Conservation (phyloP, 2,329 filamentous ascomycete species). For the Pseudopithomyces maydicus region DNA sequence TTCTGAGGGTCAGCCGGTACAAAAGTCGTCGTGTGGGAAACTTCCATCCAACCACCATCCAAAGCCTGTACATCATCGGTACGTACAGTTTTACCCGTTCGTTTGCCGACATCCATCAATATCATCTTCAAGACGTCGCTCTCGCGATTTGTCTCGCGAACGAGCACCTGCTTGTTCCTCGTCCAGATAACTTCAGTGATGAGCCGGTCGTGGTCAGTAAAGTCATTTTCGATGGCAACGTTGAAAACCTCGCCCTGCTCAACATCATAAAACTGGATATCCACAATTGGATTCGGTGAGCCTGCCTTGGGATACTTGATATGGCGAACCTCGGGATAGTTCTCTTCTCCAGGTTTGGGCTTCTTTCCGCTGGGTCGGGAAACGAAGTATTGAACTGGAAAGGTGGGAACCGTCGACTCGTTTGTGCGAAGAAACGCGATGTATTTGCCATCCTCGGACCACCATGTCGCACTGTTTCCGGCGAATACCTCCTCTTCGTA, state of each 20-base stretch:
- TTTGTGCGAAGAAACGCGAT: slow-evolving; percentile 93
- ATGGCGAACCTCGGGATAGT: slow-evolving; percentile 84
- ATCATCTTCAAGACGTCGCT: slow-evolving; percentile 90
- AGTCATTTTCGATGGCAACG: slow-evolving; percentile 77
- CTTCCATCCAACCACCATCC: slow-evolving; percentile 98
- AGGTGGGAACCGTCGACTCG: slow-evolving; percentile 88
- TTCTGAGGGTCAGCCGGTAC: slow-evolving; percentile 82
- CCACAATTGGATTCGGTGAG: slow-evolving; percentile 87
- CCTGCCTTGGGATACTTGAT: slow-evolving; percentile 99
- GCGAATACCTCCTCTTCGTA: slow-evolving; percentile 87
- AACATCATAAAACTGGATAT: slow-evolving; percentile 87
- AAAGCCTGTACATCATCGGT: slow-evolving; percentile 78
- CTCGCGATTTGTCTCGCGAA: slow-evolving; percentile 92
- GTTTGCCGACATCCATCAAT: slow-evolving; percentile 75
- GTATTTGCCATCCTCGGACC: slow-evolving; percentile 87
- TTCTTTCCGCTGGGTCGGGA: slow-evolving; percentile 78
- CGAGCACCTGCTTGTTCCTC: slow-evolving; percentile 71
- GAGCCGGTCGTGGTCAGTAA: slow-evolving; percentile 79
- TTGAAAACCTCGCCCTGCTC: slow-evolving; percentile 76
- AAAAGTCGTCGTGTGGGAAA: slow-evolving; percentile 82
- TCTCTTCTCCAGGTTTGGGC: slow-evolving; percentile 74
- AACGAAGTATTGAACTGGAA: slow-evolving; percentile 91
- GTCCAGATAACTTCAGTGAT: slow-evolving; percentile 96
- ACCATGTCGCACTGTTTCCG: slow-evolving; percentile 88
- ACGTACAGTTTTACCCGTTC: slow-evolving; percentile 78